Evolutionary conservation across 352 stramenopile species (phyloP).

Genomic region (Phytophthora agathidicida): DNA sequence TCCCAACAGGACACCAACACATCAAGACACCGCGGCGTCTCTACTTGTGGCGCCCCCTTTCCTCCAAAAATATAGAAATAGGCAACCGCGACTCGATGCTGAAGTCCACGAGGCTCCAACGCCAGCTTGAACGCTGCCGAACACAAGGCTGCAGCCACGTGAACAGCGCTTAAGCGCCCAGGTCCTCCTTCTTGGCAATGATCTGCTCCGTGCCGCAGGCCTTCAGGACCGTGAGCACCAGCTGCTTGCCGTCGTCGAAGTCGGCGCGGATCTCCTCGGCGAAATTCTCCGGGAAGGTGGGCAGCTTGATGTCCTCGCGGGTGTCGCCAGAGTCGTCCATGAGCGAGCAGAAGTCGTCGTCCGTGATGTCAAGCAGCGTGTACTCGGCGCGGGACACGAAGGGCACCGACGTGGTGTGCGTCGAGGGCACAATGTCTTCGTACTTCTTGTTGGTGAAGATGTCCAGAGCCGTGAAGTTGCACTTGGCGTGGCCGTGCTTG

Average conservation of each 20-base stretch:
- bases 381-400: slow-evolving; percentile 97
- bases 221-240: slow-evolving; percentile 96
- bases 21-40: slow-evolving; percentile 17
- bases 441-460: slow-evolving; percentile 99
- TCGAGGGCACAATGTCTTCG: slow-evolving; percentile 99
- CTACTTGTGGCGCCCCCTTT: slow-evolving; percentile 30
- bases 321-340: slow-evolving; percentile 98
- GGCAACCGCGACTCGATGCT: slow-evolving; percentile 52
- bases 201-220: slow-evolving; percentile 99
- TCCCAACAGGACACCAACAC: slow-evolving; percentile 28
- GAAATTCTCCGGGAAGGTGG: slow-evolving; percentile 95
- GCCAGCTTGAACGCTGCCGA: slow-evolving; percentile 9
- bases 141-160: slow-evolving; percentile 5
- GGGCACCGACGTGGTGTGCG: slow-evolving; percentile 98
- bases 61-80: slow-evolving; percentile 55
- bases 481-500: slow-evolving; percentile 99
- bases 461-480: slow-evolving; percentile 98
- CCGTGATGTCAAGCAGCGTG: slow-evolving; percentile 98
- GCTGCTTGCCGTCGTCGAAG: slow-evolving; percentile 96
- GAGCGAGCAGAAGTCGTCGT: slow-evolving; percentile 98
- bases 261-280: slow-evolving; percentile 96
- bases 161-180: slow-evolving; percentile 47
- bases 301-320: slow-evolving; percentile 98
- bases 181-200: slow-evolving; percentile 97
- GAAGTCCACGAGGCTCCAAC: slow-evolving; percentile 34